Conservation (phyloP, 495 filamentous ascomycete species). For the Clavariopsis aquatica region DNA sequence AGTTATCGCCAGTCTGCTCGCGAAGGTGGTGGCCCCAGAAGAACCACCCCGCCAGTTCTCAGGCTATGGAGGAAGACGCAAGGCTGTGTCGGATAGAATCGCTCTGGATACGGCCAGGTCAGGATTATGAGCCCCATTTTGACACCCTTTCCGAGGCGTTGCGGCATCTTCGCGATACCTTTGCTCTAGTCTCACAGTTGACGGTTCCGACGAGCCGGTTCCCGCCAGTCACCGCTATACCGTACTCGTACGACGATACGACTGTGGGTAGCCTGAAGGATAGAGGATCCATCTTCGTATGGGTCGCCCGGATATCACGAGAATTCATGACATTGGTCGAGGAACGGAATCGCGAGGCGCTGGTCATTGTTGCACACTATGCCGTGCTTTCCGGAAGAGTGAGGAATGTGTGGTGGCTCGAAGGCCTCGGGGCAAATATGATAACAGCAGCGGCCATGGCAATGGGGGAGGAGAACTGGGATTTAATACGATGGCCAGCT, state of each 20-base stretch:
- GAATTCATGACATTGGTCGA: slow-evolving; percentile 28
- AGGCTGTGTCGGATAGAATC: slow-evolving; percentile 17
- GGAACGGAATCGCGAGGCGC: slow-evolving; percentile 25
- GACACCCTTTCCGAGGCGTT: slow-evolving; percentile 9
- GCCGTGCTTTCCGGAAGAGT: slow-evolving; percentile 25
- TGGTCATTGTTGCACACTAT: slow-evolving; percentile 32
- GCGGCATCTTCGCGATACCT: slow-evolving; percentile 10
- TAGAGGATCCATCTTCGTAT: slow-evolving; percentile 26
- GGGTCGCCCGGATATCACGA: slow-evolving; percentile 15
- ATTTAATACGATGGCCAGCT: slow-evolving; percentile 31
- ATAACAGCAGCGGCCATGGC: slow-evolving; percentile 22
- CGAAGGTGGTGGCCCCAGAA: slow-evolving; percentile 31
- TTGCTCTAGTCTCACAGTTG: slow-evolving; percentile 29
- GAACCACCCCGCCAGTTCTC: slow-evolving; percentile 5
- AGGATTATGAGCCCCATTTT: slow-evolving; percentile 9
- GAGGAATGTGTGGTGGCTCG: slow-evolving; percentile 31
- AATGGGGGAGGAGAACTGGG: slow-evolving; percentile 27
- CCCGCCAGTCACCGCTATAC: not conserved
- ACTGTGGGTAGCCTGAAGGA: slow-evolving; percentile 25
- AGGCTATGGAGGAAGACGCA: slow-evolving; percentile 25
- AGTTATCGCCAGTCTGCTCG: slow-evolving; percentile 2
- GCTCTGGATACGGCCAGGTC: slow-evolving; percentile 24
- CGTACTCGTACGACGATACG: slow-evolving; percentile 15
- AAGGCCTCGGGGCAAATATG: slow-evolving; percentile 25
- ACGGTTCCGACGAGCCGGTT: not conserved